Base-by-base conservation (phyloP, 1,284 basidiomycete species). In the Tilletia walkeri region DNA sequence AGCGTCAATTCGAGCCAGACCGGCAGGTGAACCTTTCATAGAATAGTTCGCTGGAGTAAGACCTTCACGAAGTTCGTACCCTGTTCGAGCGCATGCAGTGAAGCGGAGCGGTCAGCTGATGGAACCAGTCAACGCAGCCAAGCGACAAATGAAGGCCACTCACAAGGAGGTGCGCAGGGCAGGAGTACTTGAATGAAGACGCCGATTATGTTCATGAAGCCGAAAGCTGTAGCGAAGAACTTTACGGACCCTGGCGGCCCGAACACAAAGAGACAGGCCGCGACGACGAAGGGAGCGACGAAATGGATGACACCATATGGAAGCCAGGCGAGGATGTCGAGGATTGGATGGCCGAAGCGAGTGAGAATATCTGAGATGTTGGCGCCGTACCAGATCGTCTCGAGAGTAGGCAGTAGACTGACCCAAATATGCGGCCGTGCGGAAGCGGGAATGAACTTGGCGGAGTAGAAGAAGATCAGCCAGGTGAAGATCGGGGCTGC, bases 1-100 rank as follows among this genome's bases (percentile, higher is more conserved):
- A 34, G 88, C 88, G 85, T 98, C 95, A 76, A 99, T 98, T 67
- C 95, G 90, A 12, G 91, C 90, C 6, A 99, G 88, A 1, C 95
- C 95, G 16, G 93, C 95, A 0, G 95, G 90, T 0, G 94, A 97
- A 36, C 96, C 68, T 65, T 89, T 89, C 88, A 96, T 95, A 67
- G 86, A 86, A 86, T 98, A 98, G 81, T 94, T 89, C 48, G 95
- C 95, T 0, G 95, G 95, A 0, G 92, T 95, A 41, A 98, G 89
- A 2, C 96, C 96, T 83, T 99, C 92, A 72, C 97, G 93, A 78
- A 99, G 88, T 83, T 99, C 96, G 84, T 99, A 99, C 96, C 95
- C 95, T 88, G 74, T 12, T 10, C 36, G 41, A 45, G 38, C 7
- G 24, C 24, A 30, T 30, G 24, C 24, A 30, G 24, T 30, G 16